phyloP scores from a whole-genome alignment of 345 rosid genomes.

The Gossypium herbaceum region DNA sequence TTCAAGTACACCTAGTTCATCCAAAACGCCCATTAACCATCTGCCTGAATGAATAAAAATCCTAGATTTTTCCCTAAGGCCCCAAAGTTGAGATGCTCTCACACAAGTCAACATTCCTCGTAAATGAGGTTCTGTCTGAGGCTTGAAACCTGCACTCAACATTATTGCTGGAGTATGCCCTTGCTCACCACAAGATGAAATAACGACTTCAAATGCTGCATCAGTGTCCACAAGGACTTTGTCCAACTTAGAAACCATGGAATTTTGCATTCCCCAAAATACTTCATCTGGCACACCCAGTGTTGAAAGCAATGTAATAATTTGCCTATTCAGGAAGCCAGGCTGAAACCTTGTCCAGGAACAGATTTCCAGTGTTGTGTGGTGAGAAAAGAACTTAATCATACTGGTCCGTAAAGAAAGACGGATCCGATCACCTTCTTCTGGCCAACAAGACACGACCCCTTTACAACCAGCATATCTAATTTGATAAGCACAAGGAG shows the following conservation, averaged over 20 bases:
- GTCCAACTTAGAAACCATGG: conserved; percentile 58
- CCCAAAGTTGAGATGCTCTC: conserved; percentile 85
- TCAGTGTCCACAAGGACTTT: conserved; percentile 61
- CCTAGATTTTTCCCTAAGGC: conserved; percentile 77
- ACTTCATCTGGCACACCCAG: conserved; percentile 59
- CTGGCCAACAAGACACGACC: conserved; percentile 92
- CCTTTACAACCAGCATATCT: conserved; percentile 92
- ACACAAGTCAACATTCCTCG: conserved; percentile 80
- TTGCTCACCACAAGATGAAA: conserved; percentile 69
- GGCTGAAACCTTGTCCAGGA: conserved; percentile 95
- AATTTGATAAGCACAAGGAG: conserved; percentile 87
- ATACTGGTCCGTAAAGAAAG: conserved; percentile 70
- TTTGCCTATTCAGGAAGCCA: conserved; percentile 89
- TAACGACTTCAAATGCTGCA: conserved; percentile 79
- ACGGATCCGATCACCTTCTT: conserved; percentile 47
- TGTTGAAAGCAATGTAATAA: conserved; percentile 64
- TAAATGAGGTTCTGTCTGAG: conserved; percentile 72
- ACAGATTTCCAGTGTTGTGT: conserved; percentile 71
- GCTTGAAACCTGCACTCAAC: conserved; percentile 89
- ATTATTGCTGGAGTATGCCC: conserved; percentile 81
- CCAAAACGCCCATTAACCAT: conserved; percentile 96
- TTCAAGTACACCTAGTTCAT: conserved; percentile 77
- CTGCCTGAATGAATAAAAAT: conserved; percentile 77
- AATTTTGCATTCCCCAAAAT: conserved; percentile 72
- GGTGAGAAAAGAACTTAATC: conserved; percentile 64